Conservation (phyloP, 371 early-diverging fungal species). For the Gilbertella persicaria region DNA sequence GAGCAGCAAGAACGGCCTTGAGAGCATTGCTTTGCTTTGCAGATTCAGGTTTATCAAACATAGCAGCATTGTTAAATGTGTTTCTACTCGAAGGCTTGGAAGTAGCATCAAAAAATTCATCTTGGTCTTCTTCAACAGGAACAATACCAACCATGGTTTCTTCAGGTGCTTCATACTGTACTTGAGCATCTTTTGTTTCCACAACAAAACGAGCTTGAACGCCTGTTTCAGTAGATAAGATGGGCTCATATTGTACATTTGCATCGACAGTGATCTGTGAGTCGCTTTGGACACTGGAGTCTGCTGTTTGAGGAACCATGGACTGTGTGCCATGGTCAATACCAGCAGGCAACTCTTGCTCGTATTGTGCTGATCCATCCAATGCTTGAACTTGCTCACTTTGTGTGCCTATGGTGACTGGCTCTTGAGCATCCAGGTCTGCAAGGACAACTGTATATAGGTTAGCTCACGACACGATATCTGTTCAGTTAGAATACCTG, state of each 20-base stretch:
- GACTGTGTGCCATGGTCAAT: conserved; percentile 18
- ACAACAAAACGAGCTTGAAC: background rate
- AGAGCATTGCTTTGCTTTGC: background rate
- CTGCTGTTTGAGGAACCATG: conserved; percentile 1
- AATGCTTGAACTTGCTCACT: background rate
- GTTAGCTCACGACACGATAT: no score
- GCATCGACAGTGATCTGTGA: conserved; percentile 2
- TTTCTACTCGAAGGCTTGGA: conserved; percentile 21
- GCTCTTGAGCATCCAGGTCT: background rate
- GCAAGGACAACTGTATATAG: background rate
- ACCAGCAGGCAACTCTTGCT: conserved; percentile 1
- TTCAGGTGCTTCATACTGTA: conserved; percentile 9
- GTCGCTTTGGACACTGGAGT: conserved; percentile 11
- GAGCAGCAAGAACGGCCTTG: background rate
- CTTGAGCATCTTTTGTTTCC: conserved; percentile 14
- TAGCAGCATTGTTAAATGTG: conserved; percentile 7
- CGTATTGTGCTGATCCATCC: conserved; percentile 18
- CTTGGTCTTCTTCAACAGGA: conserved; percentile 13
- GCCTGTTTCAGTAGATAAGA: background rate
- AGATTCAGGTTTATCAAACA: conserved; percentile 3
- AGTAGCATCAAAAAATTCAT: conserved; percentile 21
- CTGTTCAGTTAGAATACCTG: background rate
- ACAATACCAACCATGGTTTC: background rate
- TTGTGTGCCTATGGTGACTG: background rate
- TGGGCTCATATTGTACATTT: conserved; percentile 7